Evolutionary conservation across 2,329 filamentous ascomycete genomes (phyloP).

Genomic region (Penicillium occitanis): DNA sequence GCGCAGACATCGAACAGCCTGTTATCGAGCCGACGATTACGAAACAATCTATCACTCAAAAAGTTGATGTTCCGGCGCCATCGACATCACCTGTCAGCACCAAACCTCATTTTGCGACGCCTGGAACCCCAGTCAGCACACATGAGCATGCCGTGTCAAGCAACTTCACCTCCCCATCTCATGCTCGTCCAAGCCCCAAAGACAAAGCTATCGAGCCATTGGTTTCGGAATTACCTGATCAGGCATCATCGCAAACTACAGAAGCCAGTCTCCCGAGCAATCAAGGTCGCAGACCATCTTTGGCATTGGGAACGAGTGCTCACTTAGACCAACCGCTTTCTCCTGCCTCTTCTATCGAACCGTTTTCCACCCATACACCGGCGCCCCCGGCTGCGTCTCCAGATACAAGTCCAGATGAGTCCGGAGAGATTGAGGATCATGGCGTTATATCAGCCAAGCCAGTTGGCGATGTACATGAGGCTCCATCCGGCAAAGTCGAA

Average conservation of each 20-base stretch:
- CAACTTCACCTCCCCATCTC: constrained; percentile 25
- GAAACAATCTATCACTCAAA: constrained; percentile 10
- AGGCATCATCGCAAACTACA: constrained; percentile 18
- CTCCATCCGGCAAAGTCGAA: constrained; percentile 29
- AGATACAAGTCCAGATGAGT: constrained; percentile 72
- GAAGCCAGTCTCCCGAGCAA: constrained; percentile 29
- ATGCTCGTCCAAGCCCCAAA: constrained; percentile 24
- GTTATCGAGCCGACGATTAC: neutral
- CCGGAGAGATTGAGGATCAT: constrained; percentile 49
- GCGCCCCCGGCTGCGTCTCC: constrained; percentile 66
- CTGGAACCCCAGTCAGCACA: constrained; percentile 29
- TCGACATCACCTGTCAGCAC: constrained; percentile 3
- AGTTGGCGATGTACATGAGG: constrained; percentile 23
- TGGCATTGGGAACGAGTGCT: constrained; percentile 28
- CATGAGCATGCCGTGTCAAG: constrained; percentile 28
- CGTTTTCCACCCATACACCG: constrained; percentile 72
- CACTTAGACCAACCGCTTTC: constrained; percentile 43
- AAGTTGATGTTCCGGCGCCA: constrained; percentile 12
- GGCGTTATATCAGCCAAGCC: constrained; percentile 27
- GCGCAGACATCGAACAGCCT: constrained; percentile 21
- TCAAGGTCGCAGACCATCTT: constrained; percentile 31
- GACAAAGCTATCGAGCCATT: constrained; percentile 3
- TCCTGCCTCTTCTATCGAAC: constrained; percentile 65
- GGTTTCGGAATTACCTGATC: constrained; percentile 19
- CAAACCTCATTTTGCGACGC: constrained; percentile 17